A percentile compares a stretch with the other conserved stretches of the same genome.
These are phyloP conservation scores for Xerophyta viscosa DNA, from an alignment of 106 monocot species.

Conservation along the genomic window DNA sequence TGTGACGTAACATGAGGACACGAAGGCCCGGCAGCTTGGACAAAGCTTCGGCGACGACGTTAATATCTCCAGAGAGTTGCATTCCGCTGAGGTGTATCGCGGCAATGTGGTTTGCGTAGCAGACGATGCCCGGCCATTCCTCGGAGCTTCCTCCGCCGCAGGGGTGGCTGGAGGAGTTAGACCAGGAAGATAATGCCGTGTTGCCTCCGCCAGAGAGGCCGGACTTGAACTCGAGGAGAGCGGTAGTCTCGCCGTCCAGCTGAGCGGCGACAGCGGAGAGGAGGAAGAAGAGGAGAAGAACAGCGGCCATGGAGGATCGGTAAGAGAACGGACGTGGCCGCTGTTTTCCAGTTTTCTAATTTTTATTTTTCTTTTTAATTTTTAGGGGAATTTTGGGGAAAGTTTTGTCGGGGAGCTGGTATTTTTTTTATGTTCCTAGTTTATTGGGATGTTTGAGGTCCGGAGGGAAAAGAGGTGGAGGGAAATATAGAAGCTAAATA, in stretches of 20 bases:
- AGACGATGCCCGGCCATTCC: constrained; percentile 51
- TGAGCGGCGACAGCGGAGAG: background rate
- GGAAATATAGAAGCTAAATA: background rate
- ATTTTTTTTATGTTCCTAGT: background rate
- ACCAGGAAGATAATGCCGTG: constrained; percentile 11
- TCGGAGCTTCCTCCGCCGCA: constrained; percentile 12
- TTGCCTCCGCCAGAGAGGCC: constrained; percentile 2
- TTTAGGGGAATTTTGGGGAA: no score
- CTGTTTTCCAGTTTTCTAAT: background rate
- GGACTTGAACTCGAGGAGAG: constrained; percentile 12
- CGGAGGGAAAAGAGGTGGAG: background rate
- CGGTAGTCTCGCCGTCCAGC: background rate
- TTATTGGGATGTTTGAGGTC: background rate
- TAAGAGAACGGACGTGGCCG: background rate
- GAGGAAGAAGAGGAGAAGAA: background rate
- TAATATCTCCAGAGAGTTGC: constrained; percentile 37
- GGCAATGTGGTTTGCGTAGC: constrained; percentile 23
- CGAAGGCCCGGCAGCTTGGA: constrained; percentile 30
- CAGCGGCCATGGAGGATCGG: constrained; percentile 2
- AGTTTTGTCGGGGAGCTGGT: no score
- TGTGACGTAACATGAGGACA: constrained; percentile 26
- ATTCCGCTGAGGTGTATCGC: constrained; percentile 40
- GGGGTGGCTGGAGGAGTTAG: constrained; percentile 7
- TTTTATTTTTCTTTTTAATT: background rate
- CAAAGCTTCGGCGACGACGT: constrained; percentile 28